phyloP scores from a whole-genome alignment of 2,329 filamentous ascomycete species.

The Colletotrichum agaves region DNA sequence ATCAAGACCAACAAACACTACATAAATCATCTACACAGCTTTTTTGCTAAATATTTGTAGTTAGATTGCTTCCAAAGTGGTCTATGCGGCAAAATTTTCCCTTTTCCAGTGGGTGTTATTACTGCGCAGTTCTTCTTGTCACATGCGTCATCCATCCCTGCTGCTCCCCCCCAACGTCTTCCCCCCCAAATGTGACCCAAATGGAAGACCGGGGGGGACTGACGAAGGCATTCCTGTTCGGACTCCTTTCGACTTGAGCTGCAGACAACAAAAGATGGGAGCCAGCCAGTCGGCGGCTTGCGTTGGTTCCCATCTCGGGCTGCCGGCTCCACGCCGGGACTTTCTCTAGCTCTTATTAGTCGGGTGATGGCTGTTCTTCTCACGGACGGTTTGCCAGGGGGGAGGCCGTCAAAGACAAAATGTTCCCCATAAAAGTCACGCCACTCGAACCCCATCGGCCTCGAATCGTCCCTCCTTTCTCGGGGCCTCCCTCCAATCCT shows the following conservation, averaged over 20 bases:
- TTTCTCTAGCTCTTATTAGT: constrained; percentile 26
- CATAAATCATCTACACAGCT: not conserved
- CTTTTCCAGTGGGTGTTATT: not conserved
- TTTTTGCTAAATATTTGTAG: constrained; percentile 7
- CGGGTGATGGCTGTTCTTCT: constrained; percentile 6
- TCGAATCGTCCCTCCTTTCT: constrained; percentile 27
- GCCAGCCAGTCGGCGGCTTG: constrained; percentile 14
- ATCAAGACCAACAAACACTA: not conserved
- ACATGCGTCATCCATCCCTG: constrained; percentile 25
- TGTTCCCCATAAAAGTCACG: constrained; percentile 35
- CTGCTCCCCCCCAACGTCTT: not conserved
- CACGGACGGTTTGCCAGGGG: not conserved
- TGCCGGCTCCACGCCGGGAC: constrained; percentile 31
- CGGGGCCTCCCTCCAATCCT: not conserved
- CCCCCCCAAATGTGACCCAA: not conserved
- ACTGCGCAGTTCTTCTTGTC: too few species aligned
- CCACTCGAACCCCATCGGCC: constrained; percentile 32
- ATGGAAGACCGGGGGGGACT: not conserved
- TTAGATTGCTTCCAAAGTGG: constrained; percentile 10
- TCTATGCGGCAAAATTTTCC: constrained; percentile 8
- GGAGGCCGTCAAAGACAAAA: not conserved
- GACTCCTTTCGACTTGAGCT: not conserved
- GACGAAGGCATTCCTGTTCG: not conserved
- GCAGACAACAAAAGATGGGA: not conserved
- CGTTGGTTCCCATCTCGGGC: constrained; percentile 4